Conservation (phyloP, 805 yeast species). For the Suhomyces pyralidae region DNA sequence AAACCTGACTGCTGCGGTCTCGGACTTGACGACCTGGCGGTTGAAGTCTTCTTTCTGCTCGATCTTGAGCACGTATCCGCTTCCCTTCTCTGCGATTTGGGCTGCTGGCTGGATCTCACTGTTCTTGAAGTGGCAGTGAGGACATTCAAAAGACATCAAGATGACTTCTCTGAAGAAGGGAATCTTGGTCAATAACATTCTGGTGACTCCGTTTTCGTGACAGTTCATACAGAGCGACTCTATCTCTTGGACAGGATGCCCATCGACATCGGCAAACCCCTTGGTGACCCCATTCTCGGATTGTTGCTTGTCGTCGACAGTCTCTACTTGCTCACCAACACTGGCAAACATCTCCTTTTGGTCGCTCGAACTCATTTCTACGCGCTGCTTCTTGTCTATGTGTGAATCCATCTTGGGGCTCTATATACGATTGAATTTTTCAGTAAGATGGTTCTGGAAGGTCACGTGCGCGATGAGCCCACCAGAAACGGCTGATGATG, state of each 20-base stretch:
- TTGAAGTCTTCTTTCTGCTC: conserved; percentile 72
- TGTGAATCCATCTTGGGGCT: conserved; percentile 6
- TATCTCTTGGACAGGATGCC: conserved; percentile 93
- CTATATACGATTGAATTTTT: background rate
- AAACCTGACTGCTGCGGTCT: conserved; percentile 76
- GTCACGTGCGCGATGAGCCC: conserved; percentile 4
- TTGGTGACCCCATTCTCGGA: conserved; percentile 50
- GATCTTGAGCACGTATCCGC: conserved; percentile 64
- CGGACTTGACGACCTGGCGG: conserved; percentile 90
- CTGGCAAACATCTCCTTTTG: conserved; percentile 20
- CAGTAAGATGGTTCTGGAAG: conserved; percentile 1
- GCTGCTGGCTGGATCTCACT: conserved; percentile 96
- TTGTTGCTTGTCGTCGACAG: conserved; percentile 17
- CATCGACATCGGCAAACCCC: conserved; percentile 79
- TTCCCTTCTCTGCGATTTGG: conserved; percentile 84
- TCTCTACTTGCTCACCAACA: conserved; percentile 42
- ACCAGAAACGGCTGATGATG: background rate
- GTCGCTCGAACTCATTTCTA: conserved; percentile 6
- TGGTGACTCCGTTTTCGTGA: conserved; percentile 77
- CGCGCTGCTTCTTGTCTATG: conserved; percentile 12
- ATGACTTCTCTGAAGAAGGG: conserved; percentile 91
- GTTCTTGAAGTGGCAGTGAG: conserved; percentile 89
- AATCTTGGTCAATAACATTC: conserved; percentile 79
- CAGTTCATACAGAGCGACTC: conserved; percentile 97
- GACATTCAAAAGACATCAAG: conserved; percentile 92